These are phyloP conservation scores for Phlegmacium glaucopus DNA, from an alignment of 768 basidiomycete species.

Conservation along the genomic window DNA sequence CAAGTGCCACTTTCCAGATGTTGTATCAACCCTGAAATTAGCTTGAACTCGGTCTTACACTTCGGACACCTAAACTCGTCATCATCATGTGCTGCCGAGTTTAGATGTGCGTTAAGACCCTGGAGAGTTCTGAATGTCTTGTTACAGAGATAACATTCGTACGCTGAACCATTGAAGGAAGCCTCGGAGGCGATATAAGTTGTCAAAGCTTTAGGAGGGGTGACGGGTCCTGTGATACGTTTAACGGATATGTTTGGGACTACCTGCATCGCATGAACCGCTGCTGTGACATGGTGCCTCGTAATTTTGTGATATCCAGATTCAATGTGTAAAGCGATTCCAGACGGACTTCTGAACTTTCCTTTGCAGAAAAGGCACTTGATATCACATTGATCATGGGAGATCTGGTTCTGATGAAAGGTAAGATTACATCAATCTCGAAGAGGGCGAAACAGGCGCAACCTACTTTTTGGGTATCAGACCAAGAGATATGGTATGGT, in stretches of 20 bases:
- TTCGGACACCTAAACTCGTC: slow-evolving; percentile 42
- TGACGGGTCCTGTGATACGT: slow-evolving; percentile 21
- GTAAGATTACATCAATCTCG: not conserved
- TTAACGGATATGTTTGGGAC: slow-evolving; percentile 32
- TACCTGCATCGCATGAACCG: slow-evolving; percentile 29
- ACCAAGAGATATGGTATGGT: slow-evolving; percentile 29
- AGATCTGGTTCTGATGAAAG: slow-evolving; percentile 25
- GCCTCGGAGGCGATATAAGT: slow-evolving; percentile 29
- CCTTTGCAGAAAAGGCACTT: slow-evolving; percentile 31
- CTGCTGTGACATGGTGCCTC: slow-evolving; percentile 34
- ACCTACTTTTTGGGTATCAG: slow-evolving; percentile 22
- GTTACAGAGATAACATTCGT: slow-evolving; percentile 39
- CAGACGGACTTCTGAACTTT: slow-evolving; percentile 32
- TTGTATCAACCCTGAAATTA: slow-evolving; percentile 39
- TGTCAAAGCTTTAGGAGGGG: slow-evolving; percentile 6
- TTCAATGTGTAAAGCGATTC: slow-evolving; percentile 38
- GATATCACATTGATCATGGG: slow-evolving; percentile 21
- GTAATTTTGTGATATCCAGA: slow-evolving; percentile 34
- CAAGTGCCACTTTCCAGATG: slow-evolving; percentile 42
- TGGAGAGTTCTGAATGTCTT: slow-evolving; percentile 25
- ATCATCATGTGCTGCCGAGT: slow-evolving; percentile 35
- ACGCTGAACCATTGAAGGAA: slow-evolving; percentile 37
- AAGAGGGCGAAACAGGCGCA: not conserved
- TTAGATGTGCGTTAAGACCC: slow-evolving; percentile 33
- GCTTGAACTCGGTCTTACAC: slow-evolving; percentile 31